These are phyloP conservation scores for Penicillium brasilianum DNA, from an alignment of 2,329 filamentous ascomycete species.

Conservation along the genomic window DNA sequence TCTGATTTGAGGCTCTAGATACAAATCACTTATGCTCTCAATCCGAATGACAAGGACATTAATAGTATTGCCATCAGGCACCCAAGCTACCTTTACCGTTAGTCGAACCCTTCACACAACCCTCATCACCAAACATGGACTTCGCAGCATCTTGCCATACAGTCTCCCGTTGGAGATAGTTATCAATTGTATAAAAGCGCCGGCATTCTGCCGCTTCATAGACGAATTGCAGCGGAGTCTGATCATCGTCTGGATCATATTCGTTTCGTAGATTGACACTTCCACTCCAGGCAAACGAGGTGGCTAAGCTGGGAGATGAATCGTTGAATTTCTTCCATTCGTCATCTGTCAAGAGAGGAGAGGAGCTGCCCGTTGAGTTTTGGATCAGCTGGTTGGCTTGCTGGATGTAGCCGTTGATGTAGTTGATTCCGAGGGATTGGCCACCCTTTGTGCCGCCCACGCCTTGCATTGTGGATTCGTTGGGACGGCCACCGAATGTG, in stretches of 20 bases:
- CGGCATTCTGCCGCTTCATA: slow-evolving; percentile 67
- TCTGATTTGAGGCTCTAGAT: neutral
- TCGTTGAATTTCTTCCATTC: slow-evolving; percentile 28
- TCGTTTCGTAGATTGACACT: slow-evolving; percentile 54
- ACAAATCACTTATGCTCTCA: neutral
- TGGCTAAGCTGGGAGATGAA: slow-evolving; percentile 22
- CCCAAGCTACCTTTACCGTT: slow-evolving; percentile 29
- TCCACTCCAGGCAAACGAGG: slow-evolving; percentile 31
- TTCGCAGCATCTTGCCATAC: slow-evolving; percentile 56
- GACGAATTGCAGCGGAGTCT: slow-evolving; percentile 62
- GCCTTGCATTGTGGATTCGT: slow-evolving; percentile 61
- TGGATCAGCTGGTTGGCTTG: slow-evolving; percentile 25
- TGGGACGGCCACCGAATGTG: slow-evolving; percentile 64
- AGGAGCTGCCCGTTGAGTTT: slow-evolving; percentile 17
- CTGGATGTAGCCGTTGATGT: slow-evolving; percentile 33
- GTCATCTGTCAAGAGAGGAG: slow-evolving; percentile 23
- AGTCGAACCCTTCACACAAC: slow-evolving; percentile 32
- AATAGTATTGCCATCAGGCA: slow-evolving; percentile 9
- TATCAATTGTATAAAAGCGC: slow-evolving; percentile 62
- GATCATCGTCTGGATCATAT: slow-evolving; percentile 50
- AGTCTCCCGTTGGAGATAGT: slow-evolving; percentile 57
- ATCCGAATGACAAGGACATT: neutral
- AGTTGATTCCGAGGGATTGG: slow-evolving; percentile 36
- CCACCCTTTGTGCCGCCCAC: slow-evolving; percentile 69
- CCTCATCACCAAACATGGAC: slow-evolving; percentile 29